These are phyloP conservation scores for Rhynchospora tenuis DNA, from an alignment of 176 grass and related monocot genomes.

Conservation along the genomic window DNA sequence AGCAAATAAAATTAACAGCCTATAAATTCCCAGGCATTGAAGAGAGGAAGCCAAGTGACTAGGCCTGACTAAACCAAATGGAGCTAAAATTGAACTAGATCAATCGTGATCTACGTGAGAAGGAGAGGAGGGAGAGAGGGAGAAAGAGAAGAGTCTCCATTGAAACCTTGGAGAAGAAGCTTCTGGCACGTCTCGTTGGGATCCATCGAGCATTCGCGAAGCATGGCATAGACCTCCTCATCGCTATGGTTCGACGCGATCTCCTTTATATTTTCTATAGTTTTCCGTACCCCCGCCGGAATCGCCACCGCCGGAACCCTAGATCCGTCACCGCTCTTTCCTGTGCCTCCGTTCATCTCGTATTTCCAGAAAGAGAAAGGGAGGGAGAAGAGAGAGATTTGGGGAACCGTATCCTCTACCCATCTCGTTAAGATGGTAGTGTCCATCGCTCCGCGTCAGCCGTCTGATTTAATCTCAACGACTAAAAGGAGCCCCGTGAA, in stretches of 20 bases:
- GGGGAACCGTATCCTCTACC: too few relatives aligned
- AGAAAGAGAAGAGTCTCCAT: not conserved
- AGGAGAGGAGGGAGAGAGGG: too few relatives aligned
- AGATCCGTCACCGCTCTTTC: constrained; percentile 28
- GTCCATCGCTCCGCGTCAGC: too few relatives aligned
- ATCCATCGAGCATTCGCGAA: constrained; percentile 93
- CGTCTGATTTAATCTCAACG: too few relatives aligned
- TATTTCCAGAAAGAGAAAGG: not conserved
- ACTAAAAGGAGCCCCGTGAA: too few relatives aligned
- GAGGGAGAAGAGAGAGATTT: constrained; percentile 13
- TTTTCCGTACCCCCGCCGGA: constrained; percentile 48
- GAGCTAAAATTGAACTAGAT: constrained; percentile 3
- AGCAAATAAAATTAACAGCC: not conserved
- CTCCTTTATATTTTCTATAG: constrained; percentile 82
- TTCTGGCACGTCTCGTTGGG: constrained; percentile 86
- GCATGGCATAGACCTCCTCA: constrained; percentile 90
- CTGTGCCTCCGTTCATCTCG: not conserved
- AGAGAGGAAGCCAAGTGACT: not conserved
- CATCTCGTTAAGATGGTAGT: too few relatives aligned
- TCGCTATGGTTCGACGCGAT: constrained; percentile 76
- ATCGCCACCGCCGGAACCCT: constrained; percentile 43
- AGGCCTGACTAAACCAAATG: not conserved
- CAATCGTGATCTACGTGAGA: not conserved
- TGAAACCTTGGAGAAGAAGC: constrained; percentile 76
- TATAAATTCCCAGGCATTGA: not conserved